Conservation (phyloP, 202 grass and related monocot genomes). For the Setaria viridis region DNA sequence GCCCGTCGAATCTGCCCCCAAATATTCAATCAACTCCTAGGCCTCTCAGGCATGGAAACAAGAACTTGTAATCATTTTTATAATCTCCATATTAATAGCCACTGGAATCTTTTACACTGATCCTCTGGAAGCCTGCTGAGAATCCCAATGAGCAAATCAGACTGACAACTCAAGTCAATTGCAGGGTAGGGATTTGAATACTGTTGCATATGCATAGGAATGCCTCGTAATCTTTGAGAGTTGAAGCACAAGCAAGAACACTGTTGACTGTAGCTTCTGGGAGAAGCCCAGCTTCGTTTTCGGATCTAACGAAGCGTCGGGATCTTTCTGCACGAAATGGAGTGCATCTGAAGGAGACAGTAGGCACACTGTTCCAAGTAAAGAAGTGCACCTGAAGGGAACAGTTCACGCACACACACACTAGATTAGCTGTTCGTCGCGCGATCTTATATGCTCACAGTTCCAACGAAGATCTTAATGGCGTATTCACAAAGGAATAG, state of each 20-base stretch:
- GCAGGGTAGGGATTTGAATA: slow-evolving; percentile 26
- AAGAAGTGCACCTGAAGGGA: slow-evolving; percentile 36
- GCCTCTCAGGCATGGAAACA: slow-evolving; percentile 10
- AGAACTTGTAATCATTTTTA: neutral
- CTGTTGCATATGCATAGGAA: neutral
- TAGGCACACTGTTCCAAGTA: slow-evolving; percentile 39
- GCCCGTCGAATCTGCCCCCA: slow-evolving; percentile 10
- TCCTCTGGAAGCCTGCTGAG: slow-evolving; percentile 27
- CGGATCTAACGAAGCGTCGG: slow-evolving; percentile 6
- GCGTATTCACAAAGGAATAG: neutral
- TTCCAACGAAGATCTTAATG: slow-evolving; percentile 22
- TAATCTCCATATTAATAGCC: slow-evolving; percentile 23
- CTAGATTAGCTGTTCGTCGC: slow-evolving; percentile 14
- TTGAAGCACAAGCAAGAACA: slow-evolving; percentile 40
- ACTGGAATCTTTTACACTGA: slow-evolving; percentile 49
- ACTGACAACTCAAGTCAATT: slow-evolving; percentile 51
- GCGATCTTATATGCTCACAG: slow-evolving; percentile 9
- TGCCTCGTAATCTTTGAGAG: neutral
- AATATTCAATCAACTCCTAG: slow-evolving; percentile 15
- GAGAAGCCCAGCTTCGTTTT: neutral
- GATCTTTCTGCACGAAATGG: neutral
- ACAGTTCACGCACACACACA: neutral
- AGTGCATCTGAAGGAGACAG: slow-evolving; percentile 34
- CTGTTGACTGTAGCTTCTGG: neutral
- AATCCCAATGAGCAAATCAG: slow-evolving; percentile 52